phyloP scores from a whole-genome alignment of 805 yeast species.

The Debaryomyces hansenii region DNA sequence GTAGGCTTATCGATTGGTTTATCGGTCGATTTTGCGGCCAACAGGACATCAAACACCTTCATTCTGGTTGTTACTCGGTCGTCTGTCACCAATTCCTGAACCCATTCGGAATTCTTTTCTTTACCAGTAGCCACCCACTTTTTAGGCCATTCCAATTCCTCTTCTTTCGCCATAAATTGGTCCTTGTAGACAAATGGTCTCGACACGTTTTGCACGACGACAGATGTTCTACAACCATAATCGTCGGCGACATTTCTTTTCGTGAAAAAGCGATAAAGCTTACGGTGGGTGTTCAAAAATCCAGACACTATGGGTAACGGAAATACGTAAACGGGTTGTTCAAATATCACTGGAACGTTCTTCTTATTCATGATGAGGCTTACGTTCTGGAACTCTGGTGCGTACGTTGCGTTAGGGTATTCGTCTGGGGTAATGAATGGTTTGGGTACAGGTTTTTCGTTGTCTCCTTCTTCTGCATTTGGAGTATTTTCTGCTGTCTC shows the following conservation, averaged over 20 bases:
- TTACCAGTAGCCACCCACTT: slow-evolving; percentile 79
- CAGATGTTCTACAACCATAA: slow-evolving; percentile 54
- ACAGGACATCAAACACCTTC: slow-evolving; percentile 40
- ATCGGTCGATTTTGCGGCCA: background rate
- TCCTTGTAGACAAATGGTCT: slow-evolving; percentile 55
- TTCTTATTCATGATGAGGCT: slow-evolving; percentile 26
- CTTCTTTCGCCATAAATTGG: slow-evolving; percentile 47
- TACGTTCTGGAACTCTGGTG: slow-evolving; percentile 57
- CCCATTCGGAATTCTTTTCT: slow-evolving; percentile 84
- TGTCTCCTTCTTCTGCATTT: slow-evolving; percentile 12
- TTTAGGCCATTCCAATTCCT: slow-evolving; percentile 85
- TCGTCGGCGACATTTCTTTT: slow-evolving; percentile 70
- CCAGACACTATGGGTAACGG: slow-evolving; percentile 81
- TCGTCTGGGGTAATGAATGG: slow-evolving; percentile 66
- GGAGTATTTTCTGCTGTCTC: slow-evolving; percentile 2
- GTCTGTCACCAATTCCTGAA: slow-evolving; percentile 69
- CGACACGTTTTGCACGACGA: slow-evolving; percentile 49
- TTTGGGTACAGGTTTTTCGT: slow-evolving; percentile 47
- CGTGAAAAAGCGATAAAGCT: slow-evolving; percentile 77
- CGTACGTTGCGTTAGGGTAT: slow-evolving; percentile 53
- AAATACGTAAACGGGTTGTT: slow-evolving; percentile 76
- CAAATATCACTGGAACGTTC: slow-evolving; percentile 58
- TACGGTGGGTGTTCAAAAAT: slow-evolving; percentile 68
- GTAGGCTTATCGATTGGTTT: background rate
- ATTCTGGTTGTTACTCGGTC: slow-evolving; percentile 58